Base-by-base conservation (phyloP, 805 yeast species). In the Metschnikowia rubicola region DNA sequence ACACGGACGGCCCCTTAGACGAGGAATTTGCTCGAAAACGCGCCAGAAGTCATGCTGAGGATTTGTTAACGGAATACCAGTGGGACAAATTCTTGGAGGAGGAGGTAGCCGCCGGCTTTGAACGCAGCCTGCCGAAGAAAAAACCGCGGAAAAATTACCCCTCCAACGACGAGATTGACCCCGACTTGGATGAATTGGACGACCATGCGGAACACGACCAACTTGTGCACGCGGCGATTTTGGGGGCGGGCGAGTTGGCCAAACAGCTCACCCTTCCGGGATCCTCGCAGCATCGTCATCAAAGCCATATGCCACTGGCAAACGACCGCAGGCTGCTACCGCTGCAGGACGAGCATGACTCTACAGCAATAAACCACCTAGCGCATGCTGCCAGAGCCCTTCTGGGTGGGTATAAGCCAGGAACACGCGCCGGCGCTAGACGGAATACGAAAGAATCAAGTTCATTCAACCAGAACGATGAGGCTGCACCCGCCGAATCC, bases 221-320 rank as follows among this genome's bases (percentile, higher is more conserved):
- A 53, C 67, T 84, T 46, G 89, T 83, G 10, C 81, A 83, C 49
- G 88, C 84, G 39, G 88, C 87, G 1, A 81, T 85, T 39, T 69
- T 82, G 52, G 87, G 84, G 56, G 87, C 88, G 0, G 73, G 84
- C 43, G 80, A 83, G 36, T 70, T 84, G 47, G 83, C 84, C 17
- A 73, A 70, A 52, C 71, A 67, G 43, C 59, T 75, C 17, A 66
- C 46, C n/a, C 31, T 42, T 35, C 48, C 57, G 1, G 41, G 38
- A 2, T 9, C 34, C 10, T 28, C 48, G 10, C 37, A 39, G 17
- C 37, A 26, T 3, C 28, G 26, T 13, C 37, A 35, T 15, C 26
- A 21, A 21, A 21, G 26, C 26, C 26, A 21, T 21, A 21, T 21
- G 5, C 44, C 37, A 12, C 29, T 42, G 4, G 11, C 39, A 32